These are phyloP conservation scores for Paxillus rubicundulus DNA, from an alignment of 768 basidiomycete genomes.

Conservation along the genomic window DNA sequence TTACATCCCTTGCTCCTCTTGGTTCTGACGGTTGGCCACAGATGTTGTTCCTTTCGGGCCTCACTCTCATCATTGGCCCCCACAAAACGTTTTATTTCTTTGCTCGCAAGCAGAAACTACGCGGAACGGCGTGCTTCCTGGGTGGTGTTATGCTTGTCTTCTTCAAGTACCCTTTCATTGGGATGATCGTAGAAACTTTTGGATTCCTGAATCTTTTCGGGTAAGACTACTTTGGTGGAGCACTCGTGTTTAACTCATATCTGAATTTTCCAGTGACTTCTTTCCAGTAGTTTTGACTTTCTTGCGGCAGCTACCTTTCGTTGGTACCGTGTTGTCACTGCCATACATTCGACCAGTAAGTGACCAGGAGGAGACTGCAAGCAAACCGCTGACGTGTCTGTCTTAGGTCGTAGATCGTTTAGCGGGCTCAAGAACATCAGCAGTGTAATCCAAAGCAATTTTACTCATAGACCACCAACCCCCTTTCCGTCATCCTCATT, in stretches of 20 bases:
- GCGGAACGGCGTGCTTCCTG: conserved; percentile 85
- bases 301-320: conserved; percentile 87
- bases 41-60: conserved; percentile 92
- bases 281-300: conserved; percentile 99
- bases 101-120: conserved; percentile 89
- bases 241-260: conserved; percentile 2
- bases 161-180: conserved; percentile 91
- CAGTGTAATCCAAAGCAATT: conserved; percentile 45
- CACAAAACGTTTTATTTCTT: conserved; percentile 99
- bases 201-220: conserved; percentile 98
- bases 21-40: conserved; percentile 30
- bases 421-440: conserved; percentile 75
- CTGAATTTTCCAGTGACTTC: conserved; percentile 72
- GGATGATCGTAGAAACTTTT: conserved; percentile 91
- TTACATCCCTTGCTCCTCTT: conserved; percentile 6
- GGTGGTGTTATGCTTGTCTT: conserved; percentile 93
- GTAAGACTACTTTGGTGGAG: conserved; percentile 39
- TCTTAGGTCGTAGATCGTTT: conserved; percentile 72
- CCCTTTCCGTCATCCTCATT: background rate
- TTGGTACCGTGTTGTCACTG: conserved; percentile 81
- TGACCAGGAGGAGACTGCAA: background rate
- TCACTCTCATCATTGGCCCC: conserved; percentile 96
- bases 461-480: background rate
- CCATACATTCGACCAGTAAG: conserved; percentile 85
- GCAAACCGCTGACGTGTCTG: conserved; percentile 4